phyloP scores from a whole-genome alignment of 2,329 filamentous ascomycete species.

The Xenoacremonium recifei region DNA sequence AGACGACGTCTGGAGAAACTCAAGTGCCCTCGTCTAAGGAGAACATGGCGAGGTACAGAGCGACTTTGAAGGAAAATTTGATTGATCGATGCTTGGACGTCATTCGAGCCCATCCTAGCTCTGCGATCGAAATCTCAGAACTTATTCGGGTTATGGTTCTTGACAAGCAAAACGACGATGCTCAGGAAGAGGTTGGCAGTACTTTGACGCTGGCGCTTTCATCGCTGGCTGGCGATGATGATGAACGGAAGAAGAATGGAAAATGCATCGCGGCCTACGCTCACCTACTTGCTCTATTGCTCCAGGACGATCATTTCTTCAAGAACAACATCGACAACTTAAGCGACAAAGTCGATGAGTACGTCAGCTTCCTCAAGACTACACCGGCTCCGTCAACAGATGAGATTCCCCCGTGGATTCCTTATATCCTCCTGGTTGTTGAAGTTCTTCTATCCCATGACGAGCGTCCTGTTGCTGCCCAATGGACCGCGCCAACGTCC shows the following conservation, averaged over 20 bases:
- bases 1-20: slow-evolving; percentile 13
- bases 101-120: slow-evolving; percentile 80
- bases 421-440: slow-evolving; percentile 83
- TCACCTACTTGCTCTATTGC: slow-evolving; percentile 82
- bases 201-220: slow-evolving; percentile 84
- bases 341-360: slow-evolving; percentile 71
- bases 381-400: slow-evolving; percentile 65
- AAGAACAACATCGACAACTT: slow-evolving; percentile 70
- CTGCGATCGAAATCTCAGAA: slow-evolving; percentile 88
- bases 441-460: slow-evolving; percentile 91
- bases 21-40: slow-evolving; percentile 54
- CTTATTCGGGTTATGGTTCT: slow-evolving; percentile 73
- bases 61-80: slow-evolving; percentile 69
- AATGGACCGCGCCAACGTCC: slow-evolving; percentile 61
- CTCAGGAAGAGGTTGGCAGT: slow-evolving; percentile 71
- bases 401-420: slow-evolving; percentile 88
- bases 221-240: slow-evolving; percentile 60
- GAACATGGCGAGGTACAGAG: slow-evolving; percentile 74
- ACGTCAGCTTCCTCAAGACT: slow-evolving; percentile 77
- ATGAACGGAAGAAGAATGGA: slow-evolving; percentile 62
- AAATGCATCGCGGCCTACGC: slow-evolving; percentile 79
- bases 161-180: slow-evolving; percentile 53
- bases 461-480: slow-evolving; percentile 71
- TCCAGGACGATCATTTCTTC: slow-evolving; percentile 83
- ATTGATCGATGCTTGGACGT: slow-evolving; percentile 91